Conservation (phyloP, 176 grass and related monocot genomes). For the Aegilops longissima region DNA sequence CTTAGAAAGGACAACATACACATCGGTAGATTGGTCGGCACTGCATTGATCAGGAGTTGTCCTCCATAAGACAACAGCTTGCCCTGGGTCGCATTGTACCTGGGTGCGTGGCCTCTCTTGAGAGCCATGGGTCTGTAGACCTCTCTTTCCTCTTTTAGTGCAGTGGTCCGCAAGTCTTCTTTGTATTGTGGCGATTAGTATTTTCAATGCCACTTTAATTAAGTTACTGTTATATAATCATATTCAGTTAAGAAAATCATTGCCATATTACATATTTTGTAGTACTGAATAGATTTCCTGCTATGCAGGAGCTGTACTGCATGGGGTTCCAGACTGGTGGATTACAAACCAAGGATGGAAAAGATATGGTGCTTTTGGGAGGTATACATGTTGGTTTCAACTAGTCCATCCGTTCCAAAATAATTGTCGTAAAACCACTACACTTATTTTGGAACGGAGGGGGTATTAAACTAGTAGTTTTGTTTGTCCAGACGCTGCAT, state of each 20-base stretch:
- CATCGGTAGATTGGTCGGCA: background rate
- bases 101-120: background rate
- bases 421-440: too few relatives aligned
- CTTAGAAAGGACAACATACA: background rate
- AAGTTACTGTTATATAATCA: background rate
- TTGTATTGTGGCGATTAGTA: background rate
- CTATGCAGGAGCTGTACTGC: conserved; percentile 56
- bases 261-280: background rate
- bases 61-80: background rate
- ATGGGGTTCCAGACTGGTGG: conserved; percentile 86
- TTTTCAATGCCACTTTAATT: background rate
- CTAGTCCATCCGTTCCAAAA: too few relatives aligned
- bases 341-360: conserved; percentile 86
- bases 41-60: background rate
- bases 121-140: background rate
- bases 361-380: conserved; percentile 94
- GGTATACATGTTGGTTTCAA: conserved; percentile 52
- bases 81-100: background rate
- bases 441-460: too few relatives aligned
- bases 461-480: conserved; percentile 13
- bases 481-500: conserved; percentile 9
- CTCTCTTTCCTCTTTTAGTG: background rate
- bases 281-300: background rate
- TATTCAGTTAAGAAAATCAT: background rate
- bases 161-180: background rate